These are phyloP conservation scores for Candida sonorensis DNA, from an alignment of 805 yeast species.

Conservation along the genomic window DNA sequence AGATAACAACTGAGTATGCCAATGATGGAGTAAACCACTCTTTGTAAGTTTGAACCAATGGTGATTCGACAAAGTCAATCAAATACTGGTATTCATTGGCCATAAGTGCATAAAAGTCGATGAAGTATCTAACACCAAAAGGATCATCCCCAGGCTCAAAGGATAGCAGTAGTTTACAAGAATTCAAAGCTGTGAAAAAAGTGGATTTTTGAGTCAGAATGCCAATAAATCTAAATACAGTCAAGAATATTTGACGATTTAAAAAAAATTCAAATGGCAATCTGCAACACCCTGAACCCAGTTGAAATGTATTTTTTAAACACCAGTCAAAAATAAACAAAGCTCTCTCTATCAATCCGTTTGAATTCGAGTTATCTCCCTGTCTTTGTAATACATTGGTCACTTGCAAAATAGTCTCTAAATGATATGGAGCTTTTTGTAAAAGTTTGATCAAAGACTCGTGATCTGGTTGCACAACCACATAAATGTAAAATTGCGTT, in stretches of 20 bases:
- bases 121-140: slow-evolving; percentile 72
- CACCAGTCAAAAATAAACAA: slow-evolving; percentile 75
- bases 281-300: slow-evolving; percentile 53
- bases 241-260: slow-evolving; percentile 71
- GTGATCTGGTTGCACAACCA: slow-evolving; percentile 71
- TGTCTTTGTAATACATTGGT: slow-evolving; percentile 69
- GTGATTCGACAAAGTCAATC: slow-evolving; percentile 48
- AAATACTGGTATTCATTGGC: slow-evolving; percentile 60
- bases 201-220: slow-evolving; percentile 74
- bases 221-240: slow-evolving; percentile 64
- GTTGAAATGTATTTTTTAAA: slow-evolving; percentile 50
- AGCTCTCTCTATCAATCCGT: slow-evolving; percentile 70
- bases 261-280: slow-evolving; percentile 70
- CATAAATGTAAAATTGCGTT: slow-evolving; percentile 48
- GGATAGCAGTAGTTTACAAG: slow-evolving; percentile 63
- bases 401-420: slow-evolving; percentile 71
- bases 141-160: slow-evolving; percentile 76
- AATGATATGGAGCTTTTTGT: slow-evolving; percentile 63
- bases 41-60: slow-evolving; percentile 48
- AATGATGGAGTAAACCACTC: slow-evolving; percentile 73
- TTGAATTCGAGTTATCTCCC: slow-evolving; percentile 68
- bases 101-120: slow-evolving; percentile 70
- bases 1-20: slow-evolving; percentile 58
- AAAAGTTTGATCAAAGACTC: slow-evolving; percentile 58
- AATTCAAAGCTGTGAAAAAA: slow-evolving; percentile 67